Base-by-base conservation (phyloP, 495 filamentous ascomycete genomes). In the Daldinia decipiens region DNA sequence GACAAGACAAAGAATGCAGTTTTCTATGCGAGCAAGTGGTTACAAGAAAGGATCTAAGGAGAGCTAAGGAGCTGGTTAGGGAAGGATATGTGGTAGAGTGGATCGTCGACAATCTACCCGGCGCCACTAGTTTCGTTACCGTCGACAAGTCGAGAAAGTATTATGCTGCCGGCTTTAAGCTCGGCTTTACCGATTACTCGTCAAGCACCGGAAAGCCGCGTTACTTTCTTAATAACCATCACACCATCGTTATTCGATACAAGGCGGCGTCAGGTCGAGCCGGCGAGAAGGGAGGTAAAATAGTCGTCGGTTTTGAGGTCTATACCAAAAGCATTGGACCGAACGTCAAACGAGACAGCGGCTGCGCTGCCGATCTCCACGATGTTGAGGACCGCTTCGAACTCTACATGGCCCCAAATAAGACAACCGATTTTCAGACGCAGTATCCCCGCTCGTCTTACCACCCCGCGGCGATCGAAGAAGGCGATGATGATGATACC, bases 51-150 rank as follows among this genome's bases (percentile, higher is more conserved):
- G 91, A 89, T 57, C 79, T 97, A 60, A 88, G 89, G 75, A 86
- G 88, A 76, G 92, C 91, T 5, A 87, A 86, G 54, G 83, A 94
- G 63, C 81, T 98, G 69, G 89, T 97, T 50, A 86, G 85, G 65
- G 87, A 94, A 59, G 93, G 93, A 43, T 97, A 97, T 78, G 92
- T 97, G 45, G 91, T 90, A 3, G 94, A 98, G 78, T 98, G 94
- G 94, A 98, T 98, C 73, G 93, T 95, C 47, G 94, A 98, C 77
- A 98, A 98, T 67, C 84, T 98, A 27, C 94, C 94, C 9, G 94
- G 94, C 7, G 94, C 94, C 43, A 97, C 94, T 4, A 94, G 90
- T 75, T 98, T 97, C 73, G 93, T 97, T 50, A 96, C 93, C 0
- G 90, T 93, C 13, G 94, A 98, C 77, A 93, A 92, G 77, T 89